A percentile compares a stretch with the other conserved stretches of the same genome.
Conservation (phyloP, 352 stramenopile species). For the Pythium monospermum region DNA sequence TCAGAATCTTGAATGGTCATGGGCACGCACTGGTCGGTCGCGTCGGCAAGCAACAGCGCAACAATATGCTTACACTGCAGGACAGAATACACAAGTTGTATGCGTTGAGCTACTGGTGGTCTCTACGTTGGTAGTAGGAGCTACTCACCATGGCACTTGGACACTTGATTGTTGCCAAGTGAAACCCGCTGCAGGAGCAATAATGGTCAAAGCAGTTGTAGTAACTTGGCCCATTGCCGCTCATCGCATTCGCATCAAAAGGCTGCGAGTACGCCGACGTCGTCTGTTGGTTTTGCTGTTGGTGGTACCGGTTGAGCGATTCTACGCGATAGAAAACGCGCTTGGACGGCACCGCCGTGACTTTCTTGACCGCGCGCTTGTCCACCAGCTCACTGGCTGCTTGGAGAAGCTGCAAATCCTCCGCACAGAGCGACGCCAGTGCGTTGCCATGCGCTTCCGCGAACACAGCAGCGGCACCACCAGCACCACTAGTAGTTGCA, state of each 20-base stretch:
- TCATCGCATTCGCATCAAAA: conserved; percentile 37
- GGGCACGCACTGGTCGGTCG: conserved; percentile 35
- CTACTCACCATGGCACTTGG: conserved; percentile 56
- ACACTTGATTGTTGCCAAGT: conserved; percentile 31
- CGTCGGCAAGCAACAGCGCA: conserved; percentile 50
- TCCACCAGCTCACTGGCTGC: conserved; percentile 50
- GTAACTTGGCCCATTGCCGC: conserved; percentile 44
- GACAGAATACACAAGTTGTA: no score
- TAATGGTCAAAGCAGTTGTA: conserved; percentile 76
- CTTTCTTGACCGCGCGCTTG: conserved; percentile 33
- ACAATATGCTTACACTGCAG: conserved; percentile 73
- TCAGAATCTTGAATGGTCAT: conserved; percentile 50
- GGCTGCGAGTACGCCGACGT: conserved; percentile 24
- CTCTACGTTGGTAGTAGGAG: no score
- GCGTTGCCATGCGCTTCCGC: conserved; percentile 42
- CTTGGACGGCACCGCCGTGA: conserved; percentile 39
- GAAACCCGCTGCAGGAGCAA: conserved; percentile 56
- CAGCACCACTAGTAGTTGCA: background rate
- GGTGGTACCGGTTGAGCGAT: conserved; percentile 55
- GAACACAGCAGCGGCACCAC: conserved; percentile 17
- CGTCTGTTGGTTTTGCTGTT: conserved; percentile 1
- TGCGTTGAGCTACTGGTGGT: no score
- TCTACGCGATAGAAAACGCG: conserved; percentile 62
- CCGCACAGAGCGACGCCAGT: conserved; percentile 29
- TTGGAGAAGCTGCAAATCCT: conserved; percentile 47